phyloP scores from a whole-genome alignment of 352 stramenopile genomes.

The Phytophthora capsici region DNA sequence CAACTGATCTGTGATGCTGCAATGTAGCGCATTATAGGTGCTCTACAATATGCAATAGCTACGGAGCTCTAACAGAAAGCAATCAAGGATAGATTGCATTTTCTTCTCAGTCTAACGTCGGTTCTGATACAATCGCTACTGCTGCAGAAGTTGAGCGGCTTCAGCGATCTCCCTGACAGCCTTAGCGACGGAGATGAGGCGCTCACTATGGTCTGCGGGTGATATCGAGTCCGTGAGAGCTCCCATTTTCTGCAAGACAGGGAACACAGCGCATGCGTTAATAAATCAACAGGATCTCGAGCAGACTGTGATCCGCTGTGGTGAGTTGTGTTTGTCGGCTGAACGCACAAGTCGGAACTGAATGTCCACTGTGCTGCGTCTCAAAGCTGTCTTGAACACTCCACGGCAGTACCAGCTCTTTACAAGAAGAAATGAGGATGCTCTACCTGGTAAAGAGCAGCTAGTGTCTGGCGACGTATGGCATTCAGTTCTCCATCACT shows the following conservation, averaged over 20 bases:
- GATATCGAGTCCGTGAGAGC: conserved; percentile 63
- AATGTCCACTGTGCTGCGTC: conserved; percentile 15
- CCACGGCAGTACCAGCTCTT: conserved; percentile 5
- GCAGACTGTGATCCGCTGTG: conserved; percentile 6
- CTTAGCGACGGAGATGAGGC: conserved; percentile 59
- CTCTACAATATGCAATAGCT: not conserved
- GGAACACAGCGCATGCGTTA: conserved; percentile 22
- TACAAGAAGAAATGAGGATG: conserved; percentile 54
- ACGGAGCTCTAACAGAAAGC: not conserved
- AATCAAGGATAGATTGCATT: conserved; percentile 7
- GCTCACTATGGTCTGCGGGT: conserved; percentile 62
- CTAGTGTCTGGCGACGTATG: conserved; percentile 64
- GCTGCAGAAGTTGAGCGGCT: conserved; percentile 56
- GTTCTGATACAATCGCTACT: conserved; percentile 12
- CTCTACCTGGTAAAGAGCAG: conserved; percentile 76
- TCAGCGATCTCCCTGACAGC: conserved; percentile 72
- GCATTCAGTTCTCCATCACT: conserved; percentile 53
- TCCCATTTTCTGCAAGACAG: conserved; percentile 71
- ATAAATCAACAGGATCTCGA: conserved; percentile 13
- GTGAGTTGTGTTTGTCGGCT: conserved; percentile 18
- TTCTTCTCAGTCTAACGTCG: not conserved
- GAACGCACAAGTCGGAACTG: conserved; percentile 27
- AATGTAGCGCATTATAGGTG: not conserved
- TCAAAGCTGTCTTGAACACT: conserved; percentile 21
- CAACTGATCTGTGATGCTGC: conserved; percentile 50